Percentiles rank a stretch among this genome's conserved stretches.
These are phyloP conservation scores for Pseudozyma pruni DNA, from an alignment of 1,284 basidiomycete genomes.

Conservation along the genomic window DNA sequence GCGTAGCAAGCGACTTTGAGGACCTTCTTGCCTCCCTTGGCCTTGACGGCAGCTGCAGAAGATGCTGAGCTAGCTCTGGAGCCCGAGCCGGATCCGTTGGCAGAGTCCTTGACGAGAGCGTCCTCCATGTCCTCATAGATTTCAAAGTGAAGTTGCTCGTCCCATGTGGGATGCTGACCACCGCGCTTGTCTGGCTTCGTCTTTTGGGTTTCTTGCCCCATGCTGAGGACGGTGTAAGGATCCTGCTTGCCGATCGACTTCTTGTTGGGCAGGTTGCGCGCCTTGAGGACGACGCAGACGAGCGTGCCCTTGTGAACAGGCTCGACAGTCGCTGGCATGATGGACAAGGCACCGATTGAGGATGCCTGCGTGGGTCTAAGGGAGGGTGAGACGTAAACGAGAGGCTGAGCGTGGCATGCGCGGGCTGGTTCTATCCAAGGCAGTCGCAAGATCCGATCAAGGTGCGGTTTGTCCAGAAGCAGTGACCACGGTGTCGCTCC, in stretches of 20 bases:
- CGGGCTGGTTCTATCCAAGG: not conserved
- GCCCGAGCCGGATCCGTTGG: slow-evolving; percentile 19
- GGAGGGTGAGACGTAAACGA: too few species aligned
- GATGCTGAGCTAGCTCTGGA: slow-evolving; percentile 59
- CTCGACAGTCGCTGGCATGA: slow-evolving; percentile 35
- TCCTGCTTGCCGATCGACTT: slow-evolving; percentile 83
- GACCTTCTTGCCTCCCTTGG: slow-evolving; percentile 76
- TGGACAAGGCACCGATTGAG: not conserved
- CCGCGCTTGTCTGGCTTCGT: slow-evolving; percentile 83
- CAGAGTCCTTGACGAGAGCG: slow-evolving; percentile 70
- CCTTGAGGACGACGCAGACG: slow-evolving; percentile 92
- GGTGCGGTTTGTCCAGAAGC: too few species aligned
- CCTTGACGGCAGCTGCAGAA: slow-evolving; percentile 71
- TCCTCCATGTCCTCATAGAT: slow-evolving; percentile 83
- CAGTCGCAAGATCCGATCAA: not conserved
- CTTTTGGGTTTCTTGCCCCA: slow-evolving; percentile 78
- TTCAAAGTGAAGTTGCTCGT: slow-evolving; percentile 94
- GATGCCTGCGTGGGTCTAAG: not conserved
- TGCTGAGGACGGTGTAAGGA: slow-evolving; percentile 85
- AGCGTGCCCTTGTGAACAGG: slow-evolving; percentile 77
- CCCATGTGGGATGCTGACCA: slow-evolving; percentile 98
- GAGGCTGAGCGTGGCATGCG: too few species aligned
- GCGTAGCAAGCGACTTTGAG: slow-evolving; percentile 90
- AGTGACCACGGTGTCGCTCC: too few species aligned
- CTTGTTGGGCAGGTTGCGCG: slow-evolving; percentile 73